These are phyloP conservation scores for Hypoxylon fuscum DNA, from an alignment of 495 filamentous ascomycete genomes.

Conservation along the genomic window DNA sequence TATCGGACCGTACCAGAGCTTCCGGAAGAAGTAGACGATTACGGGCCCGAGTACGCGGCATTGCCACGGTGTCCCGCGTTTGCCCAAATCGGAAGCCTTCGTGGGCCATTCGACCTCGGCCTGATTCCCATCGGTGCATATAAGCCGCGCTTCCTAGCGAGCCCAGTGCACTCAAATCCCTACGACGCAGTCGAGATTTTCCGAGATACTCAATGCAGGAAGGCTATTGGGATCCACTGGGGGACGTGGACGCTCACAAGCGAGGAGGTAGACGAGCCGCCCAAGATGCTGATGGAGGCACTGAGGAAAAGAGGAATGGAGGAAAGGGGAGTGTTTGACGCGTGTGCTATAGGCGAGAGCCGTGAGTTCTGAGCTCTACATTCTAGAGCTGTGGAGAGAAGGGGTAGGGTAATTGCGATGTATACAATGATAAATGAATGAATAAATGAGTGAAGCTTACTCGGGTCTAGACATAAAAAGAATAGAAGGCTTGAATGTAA, in stretches of 20 bases:
- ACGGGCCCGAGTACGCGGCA: slow-evolving; percentile 65
- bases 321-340: slow-evolving; percentile 83
- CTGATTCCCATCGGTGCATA: slow-evolving; percentile 95
- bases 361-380: slow-evolving; percentile 75
- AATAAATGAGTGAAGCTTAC: too few relatives aligned
- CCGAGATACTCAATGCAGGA: slow-evolving; percentile 80
- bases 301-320: slow-evolving; percentile 70
- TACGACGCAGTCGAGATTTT: slow-evolving; percentile 91
- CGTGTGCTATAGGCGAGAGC: slow-evolving; percentile 86
- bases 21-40: slow-evolving; percentile 82
- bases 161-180: slow-evolving; percentile 85
- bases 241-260: slow-evolving; percentile 87
- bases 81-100: slow-evolving; percentile 77
- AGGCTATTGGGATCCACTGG: slow-evolving; percentile 92
- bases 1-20: slow-evolving; percentile 75
- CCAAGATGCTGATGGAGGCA: slow-evolving; percentile 74
- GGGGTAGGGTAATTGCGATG: too few relatives aligned
- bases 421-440: too few relatives aligned
- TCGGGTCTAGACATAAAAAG: too few relatives aligned
- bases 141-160: slow-evolving; percentile 76
- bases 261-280: slow-evolving; percentile 87
- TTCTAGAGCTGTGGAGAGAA: too few relatives aligned
- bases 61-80: slow-evolving; percentile 86
- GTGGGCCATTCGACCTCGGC: slow-evolving; percentile 90
- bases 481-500: too few relatives aligned